A percentile compares a stretch with the other conserved stretches of the same genome.
These are phyloP conservation scores for Saccharomycopsis malanga DNA, from an alignment of 805 yeast species.

Conservation along the genomic window DNA sequence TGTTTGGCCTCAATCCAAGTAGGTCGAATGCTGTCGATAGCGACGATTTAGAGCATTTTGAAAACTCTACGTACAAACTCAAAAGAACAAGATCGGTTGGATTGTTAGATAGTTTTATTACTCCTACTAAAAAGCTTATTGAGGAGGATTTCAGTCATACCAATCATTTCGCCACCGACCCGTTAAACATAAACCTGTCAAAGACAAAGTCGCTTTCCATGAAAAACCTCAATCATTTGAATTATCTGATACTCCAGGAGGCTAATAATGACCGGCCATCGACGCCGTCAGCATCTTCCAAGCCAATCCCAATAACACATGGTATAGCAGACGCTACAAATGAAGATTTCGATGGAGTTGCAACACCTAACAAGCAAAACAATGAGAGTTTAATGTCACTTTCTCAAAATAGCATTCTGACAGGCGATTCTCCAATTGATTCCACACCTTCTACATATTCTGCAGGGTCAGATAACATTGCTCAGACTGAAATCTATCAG, in stretches of 20 bases:
- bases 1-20: slow-evolving; percentile 18
- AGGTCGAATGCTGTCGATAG: slow-evolving; percentile 58
- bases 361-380: slow-evolving; percentile 21
- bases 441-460: slow-evolving; percentile 12
- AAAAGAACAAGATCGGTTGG: slow-evolving; percentile 84
- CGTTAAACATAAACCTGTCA: slow-evolving; percentile 21
- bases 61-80: slow-evolving; percentile 61
- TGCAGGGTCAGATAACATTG: slow-evolving; percentile 9
- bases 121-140: slow-evolving; percentile 35
- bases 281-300: no score
- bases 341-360: slow-evolving; percentile 13
- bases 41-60: slow-evolving; percentile 61
- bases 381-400: not conserved
- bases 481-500: slow-evolving; percentile 24
- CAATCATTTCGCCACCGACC: slow-evolving; percentile 19
- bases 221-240: slow-evolving; percentile 10
- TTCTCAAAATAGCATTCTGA: not conserved
- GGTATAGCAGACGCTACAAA: slow-evolving; percentile 20
- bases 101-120: slow-evolving; percentile 61
- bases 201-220: slow-evolving; percentile 8
- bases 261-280: slow-evolving; percentile 8
- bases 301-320: not conserved
- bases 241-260: slow-evolving; percentile 3
- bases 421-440: slow-evolving; percentile 5
- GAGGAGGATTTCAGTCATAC: slow-evolving; percentile 28